Base-by-base conservation (phyloP, 352 stramenopile species). In the Pythium sukuiense region DNA sequence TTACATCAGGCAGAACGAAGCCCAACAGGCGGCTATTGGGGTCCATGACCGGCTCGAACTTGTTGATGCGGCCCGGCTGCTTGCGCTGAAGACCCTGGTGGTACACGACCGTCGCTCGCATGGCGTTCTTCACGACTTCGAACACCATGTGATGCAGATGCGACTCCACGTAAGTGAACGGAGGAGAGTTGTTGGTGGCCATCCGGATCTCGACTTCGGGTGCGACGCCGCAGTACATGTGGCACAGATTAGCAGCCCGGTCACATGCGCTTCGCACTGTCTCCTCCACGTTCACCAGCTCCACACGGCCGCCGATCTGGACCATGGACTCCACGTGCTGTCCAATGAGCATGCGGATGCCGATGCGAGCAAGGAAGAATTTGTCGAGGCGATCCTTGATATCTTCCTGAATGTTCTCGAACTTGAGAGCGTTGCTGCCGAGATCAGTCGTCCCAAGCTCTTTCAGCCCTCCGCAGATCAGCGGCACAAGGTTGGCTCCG, bases 311-410 rank as follows among this genome's bases (percentile, higher is more conserved):
- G 54, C 83, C 84, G 18, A 75, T 65, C 56, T 79, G 73, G 14
- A 74, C 73, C 6, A 90, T 71, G 37, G 83, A 89, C 57, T 92
- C 83, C 27, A 90, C 83, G 58, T 94, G 86, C 63, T 94, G 86
- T 1, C 97, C 97, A 75, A 99, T 99, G 68, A 99, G 86, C 67
- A 99, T 99, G 56, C 98, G 95, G 75, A 99, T 99, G 35, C 97
- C 98, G 67, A 99, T 99, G 27, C 98, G 88, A 24, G 86, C 96
- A 35, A 99, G 89, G 73, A 99, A 99, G 77, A 99, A 99, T 55
- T 91, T 89, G 80, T 99, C 97, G 43, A 99, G 81, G 64, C 79
- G 81, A 37, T 83, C 61, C 63, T 86, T 87, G 50, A 94, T 74
- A 59, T 92, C 83, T 32, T 92, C 86, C 50, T 94, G 86, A 33